A percentile compares a stretch with the other conserved stretches of the same genome.
These are phyloP conservation scores for Parietaria judaica DNA, from an alignment of 306 rosid species.

Conservation along the genomic window DNA sequence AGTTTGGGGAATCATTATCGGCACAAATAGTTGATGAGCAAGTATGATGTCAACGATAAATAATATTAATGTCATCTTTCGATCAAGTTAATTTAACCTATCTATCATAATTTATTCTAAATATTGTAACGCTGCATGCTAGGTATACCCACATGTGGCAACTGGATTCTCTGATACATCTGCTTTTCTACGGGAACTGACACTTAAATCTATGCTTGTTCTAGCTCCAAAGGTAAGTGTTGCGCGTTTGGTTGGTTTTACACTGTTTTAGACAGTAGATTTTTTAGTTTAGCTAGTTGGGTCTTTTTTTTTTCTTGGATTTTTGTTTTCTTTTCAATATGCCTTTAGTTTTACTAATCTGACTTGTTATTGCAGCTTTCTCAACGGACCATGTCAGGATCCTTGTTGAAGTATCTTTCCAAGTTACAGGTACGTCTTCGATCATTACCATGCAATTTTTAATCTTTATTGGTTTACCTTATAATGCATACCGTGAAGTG, in stretches of 20 bases:
- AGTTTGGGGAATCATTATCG: constrained; percentile 82
- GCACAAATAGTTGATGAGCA: constrained; percentile 88
- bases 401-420: constrained; percentile 88
- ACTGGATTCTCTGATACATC: constrained; percentile 92
- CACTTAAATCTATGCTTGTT: constrained; percentile 90
- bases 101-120: constrained; percentile 10
- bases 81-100: constrained; percentile 15
- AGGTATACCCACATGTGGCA: constrained; percentile 96
- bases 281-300: background rate
- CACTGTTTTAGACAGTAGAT: background rate
- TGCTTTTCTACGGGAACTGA: constrained; percentile 93
- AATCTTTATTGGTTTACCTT: too few relatives aligned
- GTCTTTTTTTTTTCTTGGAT: constrained; percentile 1
- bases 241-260: background rate
- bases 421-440: constrained; percentile 78
- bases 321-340: background rate
- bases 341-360: background rate
- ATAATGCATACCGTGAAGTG: too few relatives aligned
- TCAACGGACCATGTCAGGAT: constrained; percentile 88
- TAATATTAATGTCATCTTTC: constrained; percentile 7
- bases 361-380: constrained; percentile 61
- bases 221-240: constrained; percentile 79
- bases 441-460: constrained; percentile 9
- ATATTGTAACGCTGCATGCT: constrained; percentile 23
- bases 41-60: constrained; percentile 35